Evolutionary conservation across 2,329 filamentous ascomycete species (phyloP).

Genomic region (Alternaria brassicae): DNA sequence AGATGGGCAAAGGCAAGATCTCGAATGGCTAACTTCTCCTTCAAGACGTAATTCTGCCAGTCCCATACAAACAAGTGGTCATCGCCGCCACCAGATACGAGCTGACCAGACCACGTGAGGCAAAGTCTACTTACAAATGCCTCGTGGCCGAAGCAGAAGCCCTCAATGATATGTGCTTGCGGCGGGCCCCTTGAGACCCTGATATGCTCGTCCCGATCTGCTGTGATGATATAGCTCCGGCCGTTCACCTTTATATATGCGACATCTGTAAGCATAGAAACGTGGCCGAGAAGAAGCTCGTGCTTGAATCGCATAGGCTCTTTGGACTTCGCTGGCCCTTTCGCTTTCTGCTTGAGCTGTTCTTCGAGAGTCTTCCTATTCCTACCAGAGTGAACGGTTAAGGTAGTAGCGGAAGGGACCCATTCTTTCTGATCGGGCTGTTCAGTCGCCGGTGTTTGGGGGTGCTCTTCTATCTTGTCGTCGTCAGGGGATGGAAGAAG

Average conservation of each 20-base stretch:
- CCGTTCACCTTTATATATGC: conserved; percentile 59
- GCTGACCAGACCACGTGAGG: conserved; percentile 66
- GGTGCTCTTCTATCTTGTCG: conserved; percentile 24
- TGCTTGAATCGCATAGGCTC: conserved; percentile 70
- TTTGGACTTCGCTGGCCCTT: conserved; percentile 55
- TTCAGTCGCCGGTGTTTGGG: conserved; percentile 24
- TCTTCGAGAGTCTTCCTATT: conserved; percentile 65
- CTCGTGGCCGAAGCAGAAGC: conserved; percentile 85
- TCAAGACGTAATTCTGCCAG: conserved; percentile 68
- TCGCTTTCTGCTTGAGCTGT: conserved; percentile 58
- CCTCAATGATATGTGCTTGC: conserved; percentile 87
- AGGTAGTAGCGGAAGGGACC: conserved; percentile 61
- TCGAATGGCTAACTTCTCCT: conserved; percentile 60
- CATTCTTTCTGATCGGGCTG: conserved; percentile 48
- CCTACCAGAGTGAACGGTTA: conserved; percentile 69
- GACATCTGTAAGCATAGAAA: conserved; percentile 89
- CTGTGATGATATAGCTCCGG: conserved; percentile 68
- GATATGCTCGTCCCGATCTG: conserved; percentile 82
- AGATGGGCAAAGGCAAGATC: conserved; percentile 32
- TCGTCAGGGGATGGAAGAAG: conserved; percentile 61
- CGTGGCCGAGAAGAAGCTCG: conserved; percentile 84
- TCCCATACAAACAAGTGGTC: conserved; percentile 80
- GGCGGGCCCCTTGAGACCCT: conserved; percentile 81
- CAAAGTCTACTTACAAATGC: conserved; percentile 83
- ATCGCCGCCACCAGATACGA: conserved; percentile 90